phyloP scores from a whole-genome alignment of 139 green algal species.

The Tetradesmus lagerheimii region DNA sequence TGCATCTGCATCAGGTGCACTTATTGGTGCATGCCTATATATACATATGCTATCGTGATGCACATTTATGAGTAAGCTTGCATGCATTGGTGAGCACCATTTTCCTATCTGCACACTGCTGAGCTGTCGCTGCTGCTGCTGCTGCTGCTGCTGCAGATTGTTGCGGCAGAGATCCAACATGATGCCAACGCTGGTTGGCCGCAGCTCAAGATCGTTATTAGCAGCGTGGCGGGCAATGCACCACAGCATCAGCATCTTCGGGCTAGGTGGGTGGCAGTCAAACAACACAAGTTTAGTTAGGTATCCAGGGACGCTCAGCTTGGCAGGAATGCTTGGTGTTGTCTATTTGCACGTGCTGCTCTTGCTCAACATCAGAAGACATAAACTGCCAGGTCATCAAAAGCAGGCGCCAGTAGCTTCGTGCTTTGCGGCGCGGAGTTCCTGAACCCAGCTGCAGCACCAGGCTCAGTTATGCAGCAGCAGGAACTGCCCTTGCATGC shows the following conservation, averaged over 20 bases:
- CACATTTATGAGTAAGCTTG: background rate
- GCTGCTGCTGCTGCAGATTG: slow-evolving; percentile 4
- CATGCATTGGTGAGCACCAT: background rate
- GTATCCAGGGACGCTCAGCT: background rate
- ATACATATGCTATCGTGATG: no score
- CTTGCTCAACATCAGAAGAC: no score
- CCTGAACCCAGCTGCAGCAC: no score
- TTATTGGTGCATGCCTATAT: no score
- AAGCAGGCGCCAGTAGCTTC: no score
- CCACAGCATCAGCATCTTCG: background rate
- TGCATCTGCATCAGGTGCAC: background rate
- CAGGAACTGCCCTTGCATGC: background rate
- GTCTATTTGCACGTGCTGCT: background rate
- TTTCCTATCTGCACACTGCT: background rate
- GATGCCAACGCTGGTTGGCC: slow-evolving; percentile 35
- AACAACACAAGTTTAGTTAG: no score
- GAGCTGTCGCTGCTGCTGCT: background rate
- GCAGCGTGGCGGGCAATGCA: slow-evolving; percentile 34
- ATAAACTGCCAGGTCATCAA: no score
- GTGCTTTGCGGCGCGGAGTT: no score
- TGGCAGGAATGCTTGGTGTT: background rate
- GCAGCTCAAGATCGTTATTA: slow-evolving; percentile 24
- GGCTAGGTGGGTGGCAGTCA: background rate
- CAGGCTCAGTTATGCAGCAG: background rate
- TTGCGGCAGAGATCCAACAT: slow-evolving; percentile 10